These are phyloP conservation scores for Lachnellula occidentalis DNA, from an alignment of 2,329 filamentous ascomycete species.

Conservation along the genomic window DNA sequence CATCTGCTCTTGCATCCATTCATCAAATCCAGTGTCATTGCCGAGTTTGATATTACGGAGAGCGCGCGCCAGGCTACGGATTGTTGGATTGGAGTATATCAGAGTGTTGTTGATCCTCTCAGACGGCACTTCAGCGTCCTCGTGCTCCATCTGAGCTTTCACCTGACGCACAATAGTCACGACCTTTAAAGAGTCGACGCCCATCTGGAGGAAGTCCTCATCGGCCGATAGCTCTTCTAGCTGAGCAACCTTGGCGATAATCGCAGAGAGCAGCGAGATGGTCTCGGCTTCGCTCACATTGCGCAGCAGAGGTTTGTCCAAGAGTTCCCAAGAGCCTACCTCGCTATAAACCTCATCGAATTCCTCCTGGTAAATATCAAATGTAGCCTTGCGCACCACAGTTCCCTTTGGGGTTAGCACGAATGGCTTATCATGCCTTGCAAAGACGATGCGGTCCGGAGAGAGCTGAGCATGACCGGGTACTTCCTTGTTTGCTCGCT, in stretches of 20 bases:
- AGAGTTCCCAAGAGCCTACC: slow-evolving; percentile 2
- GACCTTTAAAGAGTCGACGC: slow-evolving; percentile 17
- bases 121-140: background rate
- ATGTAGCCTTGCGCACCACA: slow-evolving; percentile 30
- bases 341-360: slow-evolving; percentile 31
- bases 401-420: slow-evolving; percentile 34
- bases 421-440: slow-evolving; percentile 30
- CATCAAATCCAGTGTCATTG: background rate
- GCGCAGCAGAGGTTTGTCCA: background rate
- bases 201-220: slow-evolving; percentile 9
- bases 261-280: background rate
- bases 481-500: slow-evolving; percentile 27
- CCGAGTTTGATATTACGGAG: background rate
- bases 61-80: background rate
- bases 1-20: background rate
- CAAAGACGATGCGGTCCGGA: slow-evolving; percentile 29
- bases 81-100: slow-evolving; percentile 8
- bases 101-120: slow-evolving; percentile 3
- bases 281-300: slow-evolving; percentile 4
- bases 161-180: slow-evolving; percentile 6
- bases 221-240: slow-evolving; percentile 2
- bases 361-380: slow-evolving; percentile 29
- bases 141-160: slow-evolving; percentile 6
- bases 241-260: background rate
- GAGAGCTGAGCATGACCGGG: slow-evolving; percentile 29